Conservation (phyloP, 2,329 filamentous ascomycete genomes). For the Coleophoma eucalyptorum region DNA sequence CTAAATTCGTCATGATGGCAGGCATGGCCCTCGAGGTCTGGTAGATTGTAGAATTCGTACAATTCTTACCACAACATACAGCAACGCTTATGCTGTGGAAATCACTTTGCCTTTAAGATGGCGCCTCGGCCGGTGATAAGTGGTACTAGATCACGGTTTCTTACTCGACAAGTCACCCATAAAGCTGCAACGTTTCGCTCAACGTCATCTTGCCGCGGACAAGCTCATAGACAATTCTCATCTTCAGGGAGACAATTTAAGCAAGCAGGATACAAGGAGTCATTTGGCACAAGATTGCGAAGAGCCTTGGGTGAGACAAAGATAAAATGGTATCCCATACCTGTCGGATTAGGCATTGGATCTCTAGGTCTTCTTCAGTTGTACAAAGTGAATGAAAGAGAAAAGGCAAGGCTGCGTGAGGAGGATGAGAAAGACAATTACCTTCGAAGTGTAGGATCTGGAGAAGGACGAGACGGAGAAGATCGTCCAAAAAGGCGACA, state of each 20-base stretch:
- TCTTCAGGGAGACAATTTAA: slow-evolving; percentile 18
- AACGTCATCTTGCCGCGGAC: slow-evolving; percentile 12
- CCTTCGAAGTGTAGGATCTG: slow-evolving; percentile 19
- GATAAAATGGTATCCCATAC: slow-evolving; percentile 70
- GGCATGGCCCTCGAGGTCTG: neutral
- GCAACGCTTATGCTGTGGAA: neutral
- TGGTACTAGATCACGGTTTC: slow-evolving; percentile 7
- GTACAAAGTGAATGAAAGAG: slow-evolving; percentile 52
- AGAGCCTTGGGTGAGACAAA: slow-evolving; percentile 59
- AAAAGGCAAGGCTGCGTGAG: slow-evolving; percentile 33
- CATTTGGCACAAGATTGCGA: slow-evolving; percentile 39
- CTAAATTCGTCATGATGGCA: neutral
- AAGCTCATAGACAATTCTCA: slow-evolving; percentile 18
- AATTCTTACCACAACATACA: too few relatives aligned
- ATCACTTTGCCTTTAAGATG: slow-evolving; percentile 3
- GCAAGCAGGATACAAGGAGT: slow-evolving; percentile 22
- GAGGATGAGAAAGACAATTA: slow-evolving; percentile 26
- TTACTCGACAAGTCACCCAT: slow-evolving; percentile 4
- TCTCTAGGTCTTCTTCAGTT: slow-evolving; percentile 64
- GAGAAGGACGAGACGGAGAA: slow-evolving; percentile 33
- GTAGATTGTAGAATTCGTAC: too few relatives aligned
- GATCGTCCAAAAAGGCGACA: slow-evolving; percentile 41
- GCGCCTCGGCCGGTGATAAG: slow-evolving; percentile 8
- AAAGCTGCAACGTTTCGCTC: slow-evolving; percentile 4
- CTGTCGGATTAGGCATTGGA: slow-evolving; percentile 62